Base-by-base conservation (phyloP, 805 yeast species). In the Isabelozyma rhagii region DNA sequence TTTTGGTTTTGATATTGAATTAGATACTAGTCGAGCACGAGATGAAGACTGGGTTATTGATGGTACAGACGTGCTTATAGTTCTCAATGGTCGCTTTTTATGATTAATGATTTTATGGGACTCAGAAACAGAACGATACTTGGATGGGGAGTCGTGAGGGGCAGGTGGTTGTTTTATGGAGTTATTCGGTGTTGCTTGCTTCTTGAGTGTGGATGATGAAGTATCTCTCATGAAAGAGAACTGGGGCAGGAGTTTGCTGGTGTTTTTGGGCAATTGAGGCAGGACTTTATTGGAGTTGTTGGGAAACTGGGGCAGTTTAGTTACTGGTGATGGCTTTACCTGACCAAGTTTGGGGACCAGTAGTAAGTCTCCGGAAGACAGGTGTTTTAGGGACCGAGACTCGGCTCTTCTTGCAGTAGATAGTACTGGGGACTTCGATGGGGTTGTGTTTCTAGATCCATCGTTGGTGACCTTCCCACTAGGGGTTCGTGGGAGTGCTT, bases 171-270 rank as follows among this genome's bases (percentile, higher is more conserved):
- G 18, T 28, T 29, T 43, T 8, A 47, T 10, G 15, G 47, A 13
- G n/a, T 10, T 31, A 31, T 29, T 29, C 10, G 36, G 41, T 11
- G 48, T 29, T n/a, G 29, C 15, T 15, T 41, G 49, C 49, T 52
- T 68, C 49, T 72, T 69, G 49, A 64, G 63, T 15, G 64, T 55
- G 1, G 77, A 72, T 2, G 75, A 68, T 10, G 75, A 55, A 0
- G 77, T 73, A 8, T 68, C 74, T 40, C 62, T 60, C 78, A 73
- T 73, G 51, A 73, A 73, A 6, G 77, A 70, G 44, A 66, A 63
- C 41, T 56, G 62, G 27, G 42, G 14, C 11, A 48, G 44, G 3
- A 43, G 46, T 36, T 43, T 46, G 8, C 43, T n/a, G 8, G 51
- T 43, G 13, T 34, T n/a, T 34, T n/a, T n/a, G 14, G 39, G 13